Base-by-base conservation (phyloP, 1,139 yeast genomes). In the Tardiomyces blankii region DNA sequence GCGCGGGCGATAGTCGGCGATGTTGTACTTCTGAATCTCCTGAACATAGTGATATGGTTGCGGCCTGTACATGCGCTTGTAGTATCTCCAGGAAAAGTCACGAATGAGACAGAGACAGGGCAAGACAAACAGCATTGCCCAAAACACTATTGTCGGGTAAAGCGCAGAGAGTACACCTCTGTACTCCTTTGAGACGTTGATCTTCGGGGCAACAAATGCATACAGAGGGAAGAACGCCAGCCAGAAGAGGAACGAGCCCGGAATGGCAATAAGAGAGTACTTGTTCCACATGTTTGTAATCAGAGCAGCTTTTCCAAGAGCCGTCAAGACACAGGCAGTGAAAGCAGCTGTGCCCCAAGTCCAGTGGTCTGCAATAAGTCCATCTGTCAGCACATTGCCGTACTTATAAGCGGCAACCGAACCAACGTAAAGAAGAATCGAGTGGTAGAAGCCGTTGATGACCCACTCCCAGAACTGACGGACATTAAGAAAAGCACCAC, bases 381-480 rank as follows among this genome's bases (percentile, higher is more conserved):
- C 99, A 55, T 71, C 70, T 1, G 79, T 65, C 42, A 85, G 68
- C 33, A 78, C 78, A 56, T 80, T 75, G 30, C 93, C 91, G 58
- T 76, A 74, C 47, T 73, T 67, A 63, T 82, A 88, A 41, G 89
- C 81, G 55, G 78, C 75, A 47, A 74, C 74, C 11, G 87, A 73
- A 38, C 93, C 82, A 41, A 89, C 67, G 63, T 82, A 93, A 14
- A 88, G 81, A 11, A 93, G 70, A 1, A 88, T 86, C 9, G 96
- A 87, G 62, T 93, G 99, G 65, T 77, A 93, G 60, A 93, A 91
- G 1, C 98, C 99, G 64, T 93, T 93, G 44, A 80, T 68, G 45
- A 91, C 84, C 98, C 98, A 93, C 25, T 95, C 87, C 97, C 97
- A 91, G 64, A 93, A 93, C 42, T 88, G 89, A 7, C 79, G 73